Evolutionary conservation across 2,329 filamentous ascomycete species (phyloP).

Genomic region (Gremmenia infestans): DNA sequence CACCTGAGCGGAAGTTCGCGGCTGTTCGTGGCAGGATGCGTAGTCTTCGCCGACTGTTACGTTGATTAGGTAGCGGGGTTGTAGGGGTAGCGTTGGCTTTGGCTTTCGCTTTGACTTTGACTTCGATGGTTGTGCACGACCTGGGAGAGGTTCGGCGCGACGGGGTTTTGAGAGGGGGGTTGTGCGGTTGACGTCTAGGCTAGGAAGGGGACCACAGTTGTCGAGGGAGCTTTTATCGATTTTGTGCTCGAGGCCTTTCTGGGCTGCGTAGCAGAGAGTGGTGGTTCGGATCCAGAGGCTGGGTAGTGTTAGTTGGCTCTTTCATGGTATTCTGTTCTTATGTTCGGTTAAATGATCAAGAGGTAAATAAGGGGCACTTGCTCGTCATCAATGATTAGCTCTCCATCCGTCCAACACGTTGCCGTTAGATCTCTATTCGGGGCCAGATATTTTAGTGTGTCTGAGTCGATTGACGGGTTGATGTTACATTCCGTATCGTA

Average conservation of each 20-base stretch:
- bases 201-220: constrained; percentile 20
- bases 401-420: constrained; percentile 20
- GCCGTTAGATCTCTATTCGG: constrained; percentile 12
- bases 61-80: constrained; percentile 12
- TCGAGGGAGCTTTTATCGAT: constrained; percentile 15
- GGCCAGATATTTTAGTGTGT: constrained; percentile 9
- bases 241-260: constrained; percentile 10
- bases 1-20: not conserved
- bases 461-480: constrained; percentile 17
- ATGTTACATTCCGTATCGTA: constrained; percentile 21
- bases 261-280: constrained; percentile 18
- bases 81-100: too few relatives aligned
- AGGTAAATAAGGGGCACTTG: not conserved
- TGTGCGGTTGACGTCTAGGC: constrained; percentile 17
- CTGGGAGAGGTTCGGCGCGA: not conserved
- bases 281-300: constrained; percentile 19
- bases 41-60: constrained; percentile 20
- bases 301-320: not conserved
- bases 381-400: constrained; percentile 11
- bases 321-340: too few relatives aligned
- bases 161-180: not conserved
- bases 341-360: too few relatives aligned
- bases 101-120: not conserved
- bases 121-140: not conserved
- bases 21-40: constrained; percentile 11